Evolutionary conservation across 2,329 filamentous ascomycete genomes (phyloP), one percentile per base, ranked within the genome.

Genomic region (Cladophialophora immunda): DNA sequence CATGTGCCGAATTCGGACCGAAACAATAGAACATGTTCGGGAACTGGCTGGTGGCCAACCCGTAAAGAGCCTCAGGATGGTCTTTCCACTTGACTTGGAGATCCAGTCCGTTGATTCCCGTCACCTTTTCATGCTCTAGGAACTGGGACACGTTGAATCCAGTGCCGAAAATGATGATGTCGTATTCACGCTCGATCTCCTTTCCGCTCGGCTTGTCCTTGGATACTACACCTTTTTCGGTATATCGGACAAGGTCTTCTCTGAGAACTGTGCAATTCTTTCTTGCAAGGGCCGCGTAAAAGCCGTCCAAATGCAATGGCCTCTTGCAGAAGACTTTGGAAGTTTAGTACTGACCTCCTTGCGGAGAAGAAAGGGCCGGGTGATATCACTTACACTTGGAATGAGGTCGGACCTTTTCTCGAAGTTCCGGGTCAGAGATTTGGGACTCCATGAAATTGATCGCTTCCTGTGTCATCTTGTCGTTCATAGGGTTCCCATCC

Each of bases 1-100:
- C 57, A 27, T 53, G 45, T 9, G 57, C 58, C 19, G 64, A 61
- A n/a, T 66, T 66, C 30, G 64, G 64, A 17, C 64, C 64, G 50
- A 63, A 63, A 32, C 64, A 67, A n/a, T 57, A 63, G 64, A 67
- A 67, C 58, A 67, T 63, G 30, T 67, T 67, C 3, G 64, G 64
- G 22, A 67, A 67, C 22, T 59, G 22, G 54, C 27, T 57, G 17
- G 64, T 58, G 1, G 64, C 64, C 6, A 67, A 15, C 1, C 58
- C 64, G 36, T 67, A 63, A 1, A 67, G 55, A 9, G 65, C 60
- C 47, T 64, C 60, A 4, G 60, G 60, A 56, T 67, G 60, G 4
- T 29, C 55, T 11, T 50, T 41, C 65, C 65, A 67, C 27, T 67
- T 64, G 19, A 55, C 32, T 22, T 67, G 65, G 22, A 67, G 65